Base-by-base conservation (phyloP, 305 asterid genomes). In the Fraxinus ornus region DNA sequence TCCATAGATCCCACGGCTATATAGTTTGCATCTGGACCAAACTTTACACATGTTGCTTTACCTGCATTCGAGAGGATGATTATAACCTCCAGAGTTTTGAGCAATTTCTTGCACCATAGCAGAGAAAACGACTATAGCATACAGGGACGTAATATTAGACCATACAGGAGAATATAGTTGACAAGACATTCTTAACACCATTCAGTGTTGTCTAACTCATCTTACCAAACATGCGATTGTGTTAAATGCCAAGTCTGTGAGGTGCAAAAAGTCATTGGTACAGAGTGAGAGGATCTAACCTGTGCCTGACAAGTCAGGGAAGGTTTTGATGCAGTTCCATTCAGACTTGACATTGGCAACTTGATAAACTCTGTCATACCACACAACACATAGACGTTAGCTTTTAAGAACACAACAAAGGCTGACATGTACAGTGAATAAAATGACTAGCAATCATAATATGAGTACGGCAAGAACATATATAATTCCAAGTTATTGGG, bases 221-320 rank as follows among this genome's bases (percentile, higher is more conserved):
- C 55, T 44, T 44, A 44, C 55, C 55, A 44, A 44, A 44, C 57
- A 3, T 47, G 55, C 55, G 19, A 47, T 47, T 13, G 57, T 13
- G 57, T 47, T 13, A 3, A 47, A 47, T 3, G 57, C 19, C 19
- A 47, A 47, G 57, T 47, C 57, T 13, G n/a, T 47, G 57, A 13
- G 55, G 57, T 47, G 57, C 57, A 47, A 47, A 41, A 41, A 41
- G 49, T 41, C 49, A 41, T 41, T 41, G 49, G 49, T 41, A 41
- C 57, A 47, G 57, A 52, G 75, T 62, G 24, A 80, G 80, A 8
- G 84, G 82, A 15, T 44, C 35, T 83, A 7, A 95, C 99, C 99
- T 88, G 98, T 94, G 82, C 99, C 99, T 52, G 99, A 95, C 89
- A 95, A 89, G 90, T 95, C 98, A 0, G 99, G 99, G 86, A 96